These are phyloP conservation scores for Panellus pusillus DNA, from an alignment of 768 basidiomycete species.

Conservation along the genomic window DNA sequence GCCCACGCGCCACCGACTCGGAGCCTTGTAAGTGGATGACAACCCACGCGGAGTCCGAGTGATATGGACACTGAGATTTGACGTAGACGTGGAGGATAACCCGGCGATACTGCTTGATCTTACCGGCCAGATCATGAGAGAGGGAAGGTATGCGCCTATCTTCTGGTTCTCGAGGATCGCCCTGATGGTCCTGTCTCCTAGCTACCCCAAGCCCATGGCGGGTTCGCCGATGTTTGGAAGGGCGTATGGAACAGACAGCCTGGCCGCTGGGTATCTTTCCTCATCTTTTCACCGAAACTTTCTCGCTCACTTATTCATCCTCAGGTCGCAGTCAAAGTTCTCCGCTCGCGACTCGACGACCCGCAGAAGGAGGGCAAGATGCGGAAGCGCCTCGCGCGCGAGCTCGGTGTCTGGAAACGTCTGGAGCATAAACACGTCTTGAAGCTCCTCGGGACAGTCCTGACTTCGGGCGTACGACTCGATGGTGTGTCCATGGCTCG, in stretches of 20 bases:
- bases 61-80: not conserved
- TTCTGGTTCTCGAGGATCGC: not conserved
- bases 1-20: constrained; percentile 20
- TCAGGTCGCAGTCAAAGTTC: constrained; percentile 40
- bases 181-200: constrained; percentile 10
- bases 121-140: constrained; percentile 31
- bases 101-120: constrained; percentile 28
- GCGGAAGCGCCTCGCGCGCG: constrained; percentile 34
- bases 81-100: constrained; percentile 15
- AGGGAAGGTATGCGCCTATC: constrained; percentile 23
- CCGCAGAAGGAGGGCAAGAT: constrained; percentile 32
- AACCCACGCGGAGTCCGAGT: too few relatives aligned
- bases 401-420: constrained; percentile 38
- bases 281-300: not conserved
- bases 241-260: constrained; percentile 33
- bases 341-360: constrained; percentile 35
- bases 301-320: not conserved
- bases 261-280: constrained; percentile 15
- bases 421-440: constrained; percentile 41
- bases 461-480: constrained; percentile 37
- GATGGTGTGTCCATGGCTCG: constrained; percentile 44
- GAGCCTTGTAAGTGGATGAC: constrained; percentile 10
- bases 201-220: constrained; percentile 41
- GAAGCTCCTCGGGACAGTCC: constrained; percentile 35
- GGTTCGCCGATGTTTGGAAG: constrained; percentile 46